Percentiles rank a stretch among this genome's conserved stretches.
Conservation (phyloP, 768 basidiomycete genomes). For the Calocybe cyanea region DNA sequence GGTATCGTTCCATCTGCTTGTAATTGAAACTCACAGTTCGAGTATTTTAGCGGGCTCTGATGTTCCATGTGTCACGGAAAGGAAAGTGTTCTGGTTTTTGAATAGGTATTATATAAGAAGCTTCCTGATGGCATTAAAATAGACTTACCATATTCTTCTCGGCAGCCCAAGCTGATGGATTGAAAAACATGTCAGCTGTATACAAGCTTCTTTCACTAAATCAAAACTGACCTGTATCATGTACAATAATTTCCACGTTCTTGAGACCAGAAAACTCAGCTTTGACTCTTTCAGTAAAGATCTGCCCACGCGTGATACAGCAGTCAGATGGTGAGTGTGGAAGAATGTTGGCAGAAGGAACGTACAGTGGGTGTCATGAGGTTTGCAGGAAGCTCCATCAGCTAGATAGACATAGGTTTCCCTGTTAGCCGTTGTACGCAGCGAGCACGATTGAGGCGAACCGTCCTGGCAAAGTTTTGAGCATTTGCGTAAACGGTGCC, state of each 20-base stretch:
- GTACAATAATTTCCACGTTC: conserved; percentile 66
- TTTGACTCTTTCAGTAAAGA: conserved; percentile 68
- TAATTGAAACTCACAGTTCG: conserved; percentile 58
- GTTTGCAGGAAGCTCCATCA: conserved; percentile 85
- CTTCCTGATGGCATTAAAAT: neutral
- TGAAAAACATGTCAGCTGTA: conserved; percentile 6
- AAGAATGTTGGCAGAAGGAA: conserved; percentile 2
- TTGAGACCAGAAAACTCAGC: conserved; percentile 60
- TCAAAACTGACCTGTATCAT: conserved; percentile 59
- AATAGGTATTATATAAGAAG: neutral
- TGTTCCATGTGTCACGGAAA: conserved; percentile 82
- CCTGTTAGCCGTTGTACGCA: no score
- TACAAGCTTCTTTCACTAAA: neutral
- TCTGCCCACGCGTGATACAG: conserved; percentile 31
- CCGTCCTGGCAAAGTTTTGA: conserved; percentile 79
- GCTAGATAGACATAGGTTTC: conserved; percentile 30
- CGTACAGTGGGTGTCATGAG: conserved; percentile 79
- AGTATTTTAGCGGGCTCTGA: conserved; percentile 83
- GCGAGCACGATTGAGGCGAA: conserved; percentile 24
- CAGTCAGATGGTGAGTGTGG: neutral
- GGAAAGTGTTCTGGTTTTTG: conserved; percentile 66
- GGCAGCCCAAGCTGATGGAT: conserved; percentile 65
- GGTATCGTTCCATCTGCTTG: neutral
- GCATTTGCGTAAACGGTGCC: conserved; percentile 72
- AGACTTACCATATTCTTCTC: conserved; percentile 73